A percentile compares a stretch with the other conserved stretches of the same genome.
Conservation (phyloP, 2,329 filamentous ascomycete genomes). For the Metarhizium guizhouense region DNA sequence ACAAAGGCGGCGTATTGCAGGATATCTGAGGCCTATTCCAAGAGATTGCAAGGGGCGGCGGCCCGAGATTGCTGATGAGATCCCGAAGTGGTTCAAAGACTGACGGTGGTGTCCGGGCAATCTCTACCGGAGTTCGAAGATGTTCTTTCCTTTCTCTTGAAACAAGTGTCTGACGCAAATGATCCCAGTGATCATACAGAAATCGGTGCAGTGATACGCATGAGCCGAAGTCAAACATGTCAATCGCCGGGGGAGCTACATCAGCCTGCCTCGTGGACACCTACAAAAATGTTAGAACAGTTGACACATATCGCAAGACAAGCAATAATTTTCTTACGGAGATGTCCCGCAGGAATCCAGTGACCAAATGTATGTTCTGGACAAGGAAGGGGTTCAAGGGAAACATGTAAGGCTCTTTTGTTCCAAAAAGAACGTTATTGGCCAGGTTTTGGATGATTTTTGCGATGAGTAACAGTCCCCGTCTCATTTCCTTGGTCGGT, state of each 20-base stretch:
- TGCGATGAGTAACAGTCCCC: constrained; percentile 58
- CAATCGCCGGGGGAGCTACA: constrained; percentile 24
- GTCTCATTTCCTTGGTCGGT: constrained; percentile 60
- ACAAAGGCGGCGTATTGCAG: constrained; percentile 51
- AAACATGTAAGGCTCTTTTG: constrained; percentile 66
- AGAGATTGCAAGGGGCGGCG: constrained; percentile 58
- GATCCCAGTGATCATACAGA: constrained; percentile 64
- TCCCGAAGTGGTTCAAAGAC: constrained; percentile 52
- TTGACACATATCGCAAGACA: neutral
- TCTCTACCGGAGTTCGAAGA: constrained; percentile 45
- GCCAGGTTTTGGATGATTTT: constrained; percentile 65
- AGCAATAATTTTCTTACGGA: constrained; percentile 35
- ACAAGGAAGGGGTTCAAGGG: constrained; percentile 61
- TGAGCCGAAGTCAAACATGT: constrained; percentile 61
- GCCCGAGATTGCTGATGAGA: constrained; percentile 57
- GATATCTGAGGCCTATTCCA: constrained; percentile 62
- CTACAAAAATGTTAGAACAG: constrained; percentile 15
- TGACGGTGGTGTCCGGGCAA: constrained; percentile 41
- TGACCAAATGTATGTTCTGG: constrained; percentile 59
- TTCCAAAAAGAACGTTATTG: constrained; percentile 63
- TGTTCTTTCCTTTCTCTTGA: constrained; percentile 49
- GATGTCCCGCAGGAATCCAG: constrained; percentile 57
- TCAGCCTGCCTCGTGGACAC: constrained; percentile 40
- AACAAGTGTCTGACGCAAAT: constrained; percentile 55
- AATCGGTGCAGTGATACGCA: constrained; percentile 61